Base-by-base conservation (phyloP, 2,329 filamentous ascomycete genomes). In the Neonectria hederae region DNA sequence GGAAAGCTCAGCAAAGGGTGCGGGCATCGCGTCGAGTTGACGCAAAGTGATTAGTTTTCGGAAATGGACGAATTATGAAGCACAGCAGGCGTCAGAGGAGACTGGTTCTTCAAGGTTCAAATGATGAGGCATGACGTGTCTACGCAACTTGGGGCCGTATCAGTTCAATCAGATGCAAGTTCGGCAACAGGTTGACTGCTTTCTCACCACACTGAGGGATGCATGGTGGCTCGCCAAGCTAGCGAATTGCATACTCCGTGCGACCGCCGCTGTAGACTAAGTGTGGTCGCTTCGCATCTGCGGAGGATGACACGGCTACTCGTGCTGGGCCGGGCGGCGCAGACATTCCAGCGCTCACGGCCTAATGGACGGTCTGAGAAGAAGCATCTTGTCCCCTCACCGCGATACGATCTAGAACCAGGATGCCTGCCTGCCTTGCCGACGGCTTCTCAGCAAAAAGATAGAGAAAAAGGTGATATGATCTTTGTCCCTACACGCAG, bases 1-100 rank as follows among this genome's bases (percentile, higher is more conserved):
- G 54, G 24, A 72, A 59, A 22, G 75, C 74, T 4, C 71, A 69
- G 22, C 65, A 74, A 13, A 75, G 66, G 49, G 61, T 76, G 51
- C 63, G 66, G 30, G 69, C 68, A 24, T 65, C 51, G 43, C 67
- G 66, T 38, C 70, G 63, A 38, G 49, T 63, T 51, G 54, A 49
- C 11, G 68, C 51, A 62, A 35, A n/a, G 65, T 67, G 22, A 35
- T 42, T 51, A n/a, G 17, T 48, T 19, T 28, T 48, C 58, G 59
- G 49, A 62, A 43, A 58, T 49, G 66, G 24, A 72, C 52, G 65
- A 67, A 65, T 70, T 60, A 71, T 9, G 69, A 74, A 53, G 54
- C 59, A 63, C 42, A 53, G 8, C 54, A 59, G 21, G 19, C 61
- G 35, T 45, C 19, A 22, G 22, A 48, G 40, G 30, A 24, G 49